phyloP scores from a whole-genome alignment of 2,329 filamentous ascomycete genomes.

The Chaetomium sp. region DNA sequence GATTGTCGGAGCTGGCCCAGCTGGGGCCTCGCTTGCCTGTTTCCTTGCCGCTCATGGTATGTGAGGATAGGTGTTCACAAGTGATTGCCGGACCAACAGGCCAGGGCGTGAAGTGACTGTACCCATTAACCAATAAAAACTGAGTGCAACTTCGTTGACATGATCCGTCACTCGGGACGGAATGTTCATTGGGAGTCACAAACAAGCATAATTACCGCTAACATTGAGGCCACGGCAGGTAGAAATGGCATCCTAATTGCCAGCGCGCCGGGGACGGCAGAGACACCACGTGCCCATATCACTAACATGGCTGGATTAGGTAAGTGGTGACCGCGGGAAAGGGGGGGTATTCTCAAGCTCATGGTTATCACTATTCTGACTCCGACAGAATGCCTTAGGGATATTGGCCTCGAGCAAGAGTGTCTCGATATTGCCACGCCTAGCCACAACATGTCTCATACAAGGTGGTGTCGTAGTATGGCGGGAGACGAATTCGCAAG shows the following conservation, averaged over 20 bases:
- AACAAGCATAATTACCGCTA: background rate
- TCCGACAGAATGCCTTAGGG: conserved; percentile 42
- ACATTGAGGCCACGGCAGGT: conserved; percentile 26
- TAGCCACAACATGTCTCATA: conserved; percentile 41
- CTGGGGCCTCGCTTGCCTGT: conserved; percentile 47
- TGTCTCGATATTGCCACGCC: conserved; percentile 32
- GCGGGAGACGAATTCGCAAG: conserved; percentile 46
- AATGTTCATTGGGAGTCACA: background rate
- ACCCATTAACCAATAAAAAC: no score
- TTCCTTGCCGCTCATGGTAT: conserved; percentile 45
- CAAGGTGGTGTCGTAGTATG: conserved; percentile 47
- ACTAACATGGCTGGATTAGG: conserved; percentile 51
- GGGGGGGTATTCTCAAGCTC: no score
- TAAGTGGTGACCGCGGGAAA: conserved; percentile 15
- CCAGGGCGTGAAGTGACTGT: no score
- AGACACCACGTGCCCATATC: conserved; percentile 54
- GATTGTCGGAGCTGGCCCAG: conserved; percentile 47
- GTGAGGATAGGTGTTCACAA: no score
- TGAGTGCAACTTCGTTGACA: no score
- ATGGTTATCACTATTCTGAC: background rate
- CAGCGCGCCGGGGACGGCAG: conserved; percentile 42
- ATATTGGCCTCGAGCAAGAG: conserved; percentile 43
- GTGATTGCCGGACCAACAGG: no score
- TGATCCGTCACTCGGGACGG: background rate
- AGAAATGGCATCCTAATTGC: conserved; percentile 49